Conservation (phyloP, 108 stramenopile genomes). For the Mediolabrus comicus region DNA sequence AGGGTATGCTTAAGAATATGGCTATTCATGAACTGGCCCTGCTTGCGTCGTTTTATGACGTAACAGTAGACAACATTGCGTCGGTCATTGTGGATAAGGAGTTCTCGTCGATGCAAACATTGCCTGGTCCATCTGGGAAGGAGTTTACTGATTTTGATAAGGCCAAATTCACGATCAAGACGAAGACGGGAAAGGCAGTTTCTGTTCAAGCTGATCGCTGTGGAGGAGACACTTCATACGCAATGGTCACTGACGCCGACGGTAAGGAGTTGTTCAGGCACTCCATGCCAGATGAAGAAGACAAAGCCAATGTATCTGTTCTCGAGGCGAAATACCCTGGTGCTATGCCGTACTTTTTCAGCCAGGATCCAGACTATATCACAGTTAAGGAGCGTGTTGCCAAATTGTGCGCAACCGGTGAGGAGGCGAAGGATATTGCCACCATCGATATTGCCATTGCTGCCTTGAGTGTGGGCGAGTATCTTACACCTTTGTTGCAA, state of each 20-base stretch:
- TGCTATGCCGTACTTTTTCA: constrained; percentile 95
- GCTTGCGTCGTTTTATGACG: constrained; percentile 86
- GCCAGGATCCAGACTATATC: constrained; percentile 94
- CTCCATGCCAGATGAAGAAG: constrained; percentile 92
- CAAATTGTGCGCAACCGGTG: constrained; percentile 67
- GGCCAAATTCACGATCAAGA: constrained; percentile 93
- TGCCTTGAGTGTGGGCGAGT: constrained; percentile 87
- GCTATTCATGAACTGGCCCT: constrained; percentile 92
- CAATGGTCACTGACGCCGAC: constrained; percentile 63
- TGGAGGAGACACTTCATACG: constrained; percentile 84
- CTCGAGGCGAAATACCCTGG: constrained; percentile 85
- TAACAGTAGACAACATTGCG: constrained; percentile 84
- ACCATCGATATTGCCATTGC: constrained; percentile 90
- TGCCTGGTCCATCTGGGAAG: constrained; percentile 76
- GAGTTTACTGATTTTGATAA: constrained; percentile 92
- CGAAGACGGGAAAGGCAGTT: constrained; percentile 86
- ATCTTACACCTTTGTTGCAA: constrained; percentile 72
- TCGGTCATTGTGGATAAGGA: constrained; percentile 83
- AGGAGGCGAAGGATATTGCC: constrained; percentile 81
- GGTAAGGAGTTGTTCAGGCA: constrained; percentile 85
- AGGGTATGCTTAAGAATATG: constrained; percentile 96
- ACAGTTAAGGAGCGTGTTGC: constrained; percentile 92
- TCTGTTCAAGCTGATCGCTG: constrained; percentile 90
- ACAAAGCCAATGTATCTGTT: constrained; percentile 74
- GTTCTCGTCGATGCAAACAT: constrained; percentile 79